Conservation (phyloP, 2,329 filamentous ascomycete genomes). For the Aspergillus fijiensis region DNA sequence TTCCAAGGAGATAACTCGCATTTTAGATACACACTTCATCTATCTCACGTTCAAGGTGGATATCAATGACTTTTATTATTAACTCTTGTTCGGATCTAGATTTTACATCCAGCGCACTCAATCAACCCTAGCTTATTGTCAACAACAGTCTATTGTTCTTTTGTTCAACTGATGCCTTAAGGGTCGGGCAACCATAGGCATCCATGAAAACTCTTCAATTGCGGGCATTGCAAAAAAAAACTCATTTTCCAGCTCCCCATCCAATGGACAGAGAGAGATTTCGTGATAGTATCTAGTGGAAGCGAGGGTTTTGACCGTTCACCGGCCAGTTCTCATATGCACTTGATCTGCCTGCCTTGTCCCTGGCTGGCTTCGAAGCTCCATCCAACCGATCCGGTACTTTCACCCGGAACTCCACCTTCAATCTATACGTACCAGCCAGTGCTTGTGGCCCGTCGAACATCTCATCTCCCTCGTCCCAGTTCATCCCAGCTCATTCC, state of each 20-base stretch:
- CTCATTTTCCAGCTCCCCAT: not conserved
- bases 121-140: not conserved
- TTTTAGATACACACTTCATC: not conserved
- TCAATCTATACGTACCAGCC: not conserved
- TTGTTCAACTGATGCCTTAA: not conserved
- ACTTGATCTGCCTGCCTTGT: not conserved
- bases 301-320: not conserved
- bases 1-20: not conserved
- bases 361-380: not conserved
- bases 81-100: not conserved
- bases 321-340: not conserved
- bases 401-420: not conserved
- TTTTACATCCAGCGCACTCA: too few relatives aligned
- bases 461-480: not conserved
- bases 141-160: not conserved
- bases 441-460: not conserved
- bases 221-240: not conserved
- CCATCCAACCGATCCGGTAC: not conserved
- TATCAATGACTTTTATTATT: not conserved
- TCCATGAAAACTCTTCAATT: slow-evolving; percentile 14
- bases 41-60: not conserved
- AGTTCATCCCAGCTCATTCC: not conserved
- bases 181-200: slow-evolving; percentile 19
- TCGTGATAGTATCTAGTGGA: not conserved
- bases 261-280: too few relatives aligned